Evolutionary conservation across 1,139 yeast genomes (phyloP).

Genomic region (Yamadazyma trypodendri): DNA sequence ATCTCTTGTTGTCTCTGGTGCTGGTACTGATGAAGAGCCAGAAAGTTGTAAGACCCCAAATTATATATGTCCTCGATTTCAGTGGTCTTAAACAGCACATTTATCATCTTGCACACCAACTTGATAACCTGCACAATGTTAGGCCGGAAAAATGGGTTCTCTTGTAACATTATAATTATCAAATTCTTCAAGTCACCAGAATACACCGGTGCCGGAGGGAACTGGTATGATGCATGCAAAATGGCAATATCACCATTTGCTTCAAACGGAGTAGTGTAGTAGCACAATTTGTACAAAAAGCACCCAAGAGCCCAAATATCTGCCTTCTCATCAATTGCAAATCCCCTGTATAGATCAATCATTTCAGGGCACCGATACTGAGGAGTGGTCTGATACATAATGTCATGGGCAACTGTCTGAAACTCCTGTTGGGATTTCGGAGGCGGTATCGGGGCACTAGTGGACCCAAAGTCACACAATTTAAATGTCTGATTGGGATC

Average conservation of each 20-base stretch:
- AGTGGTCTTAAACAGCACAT: conserved; percentile 26
- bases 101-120: conserved; percentile 34
- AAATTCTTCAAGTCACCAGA: conserved; percentile 68
- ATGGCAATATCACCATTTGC: conserved; percentile 72
- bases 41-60: conserved; percentile 43
- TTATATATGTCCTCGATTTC: conserved; percentile 39
- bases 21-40: conserved; percentile 46
- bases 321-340: conserved; percentile 90
- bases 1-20: conserved; percentile 38
- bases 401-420: conserved; percentile 72
- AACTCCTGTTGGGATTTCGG: conserved; percentile 68
- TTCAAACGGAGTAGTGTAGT: conserved; percentile 93
- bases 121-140: conserved; percentile 69
- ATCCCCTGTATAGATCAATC: conserved; percentile 82
- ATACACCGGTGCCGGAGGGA: conserved; percentile 54
- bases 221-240: conserved; percentile 62
- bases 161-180: conserved; percentile 76
- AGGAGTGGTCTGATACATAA: conserved; percentile 93
- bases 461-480: conserved; percentile 93
- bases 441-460: conserved; percentile 58
- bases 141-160: conserved; percentile 80
- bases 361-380: conserved; percentile 96
- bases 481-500: conserved; percentile 72
- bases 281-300: conserved; percentile 85
- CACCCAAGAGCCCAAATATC: conserved; percentile 98